phyloP scores from a whole-genome alignment of 495 filamentous ascomycete genomes.

The Neurospora africana region DNA sequence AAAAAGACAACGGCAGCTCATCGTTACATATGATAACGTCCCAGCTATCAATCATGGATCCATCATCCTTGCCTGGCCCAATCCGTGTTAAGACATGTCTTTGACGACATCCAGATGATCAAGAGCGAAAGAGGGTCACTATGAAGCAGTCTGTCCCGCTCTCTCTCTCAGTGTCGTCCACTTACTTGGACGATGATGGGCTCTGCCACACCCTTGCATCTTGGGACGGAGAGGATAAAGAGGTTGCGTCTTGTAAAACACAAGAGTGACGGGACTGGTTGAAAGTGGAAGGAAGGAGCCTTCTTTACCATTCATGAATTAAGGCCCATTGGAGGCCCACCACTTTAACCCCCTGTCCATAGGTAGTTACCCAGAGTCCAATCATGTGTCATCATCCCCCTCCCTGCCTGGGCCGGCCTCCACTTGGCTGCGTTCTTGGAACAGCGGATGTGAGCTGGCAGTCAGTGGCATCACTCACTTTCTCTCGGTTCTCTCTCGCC shows the following conservation, averaged over 20 bases:
- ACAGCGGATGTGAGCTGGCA: slow-evolving; percentile 26
- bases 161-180: slow-evolving; percentile 4
- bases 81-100: slow-evolving; percentile 8
- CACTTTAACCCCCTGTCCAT: slow-evolving; percentile 19
- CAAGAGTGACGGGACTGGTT: not conserved
- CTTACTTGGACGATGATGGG: slow-evolving; percentile 3
- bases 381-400: slow-evolving; percentile 13
- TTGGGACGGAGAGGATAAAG: not conserved
- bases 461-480: slow-evolving; percentile 7
- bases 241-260: not conserved
- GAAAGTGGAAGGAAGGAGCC: not conserved
- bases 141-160: not conserved
- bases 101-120: slow-evolving; percentile 21
- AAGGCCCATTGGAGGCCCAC: not conserved
- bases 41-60: not conserved
- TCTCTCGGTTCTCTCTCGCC: slow-evolving; percentile 7
- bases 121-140: slow-evolving; percentile 3
- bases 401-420: slow-evolving; percentile 13
- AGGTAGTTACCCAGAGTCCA: slow-evolving; percentile 14
- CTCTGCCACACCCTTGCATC: slow-evolving; percentile 14
- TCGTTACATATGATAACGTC: not conserved
- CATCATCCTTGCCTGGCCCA: not conserved
- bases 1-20: not conserved
- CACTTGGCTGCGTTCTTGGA: slow-evolving; percentile 21
- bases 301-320: not conserved